Evolutionary conservation across 2,329 filamentous ascomycete species (phyloP), one percentile per base, ranked within the genome.

Genomic region (Grosmannia penicillata): DNA sequence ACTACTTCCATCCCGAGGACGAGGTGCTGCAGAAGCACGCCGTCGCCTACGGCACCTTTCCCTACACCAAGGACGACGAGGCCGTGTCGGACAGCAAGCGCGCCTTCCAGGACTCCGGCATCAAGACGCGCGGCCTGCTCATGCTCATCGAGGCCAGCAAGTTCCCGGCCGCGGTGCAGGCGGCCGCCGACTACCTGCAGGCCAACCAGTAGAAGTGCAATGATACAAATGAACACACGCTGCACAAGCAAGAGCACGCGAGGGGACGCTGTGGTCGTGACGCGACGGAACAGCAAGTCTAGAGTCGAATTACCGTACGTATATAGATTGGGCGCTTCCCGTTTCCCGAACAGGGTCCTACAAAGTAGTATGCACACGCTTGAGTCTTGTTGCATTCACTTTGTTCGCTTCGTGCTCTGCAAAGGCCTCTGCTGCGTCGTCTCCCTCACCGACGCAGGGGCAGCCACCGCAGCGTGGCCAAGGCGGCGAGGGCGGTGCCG

Each of bases 1-100:
- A 86, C 60, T 93, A 87, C 60, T 98, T 96, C 66, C 91, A 98
- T 56, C 81, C 86, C 0, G 91, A 98, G 61, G 91, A 98, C 53
- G 91, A 96, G 64, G 72, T 89, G 37, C 61, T 95, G 50, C 76
- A 91, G 47, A 76, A 75, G 53, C 71, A 89, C 59, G 82, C 85
- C 3, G 44, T 75, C 28, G 84, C 75, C 13, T 65, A 71, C 46
- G 81, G 77, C 21, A 74, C 68, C 37, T 93, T 79, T 53, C 72
- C 80, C 15, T 94, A 86, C 57, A 81, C 78, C 33, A 89, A 82
- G 56, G 75, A 84, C 42, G 81, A 82, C 33, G 83, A 93, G 48
- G 75, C 78, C 5, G 75, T 79, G 45, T 82, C 85, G 38, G 91
- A 98, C 62, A 86, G 85, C 52, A 95, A 93, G 68, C 68, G 91